These are phyloP conservation scores for Nannochloropsis gaditana DNA, from an alignment of 108 stramenopile species.

Conservation along the genomic window DNA sequence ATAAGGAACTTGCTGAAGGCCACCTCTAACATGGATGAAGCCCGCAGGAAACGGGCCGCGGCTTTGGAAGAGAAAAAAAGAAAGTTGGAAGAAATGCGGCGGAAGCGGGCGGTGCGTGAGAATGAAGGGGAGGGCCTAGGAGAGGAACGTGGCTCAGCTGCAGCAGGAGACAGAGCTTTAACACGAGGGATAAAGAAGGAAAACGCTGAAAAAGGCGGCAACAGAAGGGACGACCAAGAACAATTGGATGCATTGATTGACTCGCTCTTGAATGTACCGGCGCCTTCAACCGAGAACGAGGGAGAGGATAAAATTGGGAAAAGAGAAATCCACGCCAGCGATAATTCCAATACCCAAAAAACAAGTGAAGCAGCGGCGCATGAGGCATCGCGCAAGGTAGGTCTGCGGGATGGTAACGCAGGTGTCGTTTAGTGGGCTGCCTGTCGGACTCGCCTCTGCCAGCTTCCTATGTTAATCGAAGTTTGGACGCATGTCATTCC, in stretches of 20 bases:
- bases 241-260: constrained; percentile 12
- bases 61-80: constrained; percentile 17
- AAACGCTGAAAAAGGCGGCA: neutral
- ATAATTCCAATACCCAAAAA: too few relatives aligned
- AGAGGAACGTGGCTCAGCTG: too few relatives aligned
- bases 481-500: too few relatives aligned
- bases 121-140: neutral
- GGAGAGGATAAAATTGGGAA: neutral
- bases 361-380: neutral
- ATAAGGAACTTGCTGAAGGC: too few relatives aligned
- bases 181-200: too few relatives aligned
- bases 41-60: neutral
- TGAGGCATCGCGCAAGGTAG: neutral
- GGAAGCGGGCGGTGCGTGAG: constrained; percentile 15
- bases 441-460: too few relatives aligned
- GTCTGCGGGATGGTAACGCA: neutral
- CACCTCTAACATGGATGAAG: neutral
- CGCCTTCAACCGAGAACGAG: constrained; percentile 1
- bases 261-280: neutral
- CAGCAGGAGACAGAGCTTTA: too few relatives aligned
- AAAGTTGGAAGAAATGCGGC: neutral
- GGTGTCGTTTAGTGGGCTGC: too few relatives aligned
- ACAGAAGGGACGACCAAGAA: neutral
- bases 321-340: neutral
- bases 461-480: too few relatives aligned